Evolutionary conservation across 192 early-diverging fungal species (phyloP), one percentile per base, ranked within the genome.

Genomic region (Rhizophagus clarus): DNA sequence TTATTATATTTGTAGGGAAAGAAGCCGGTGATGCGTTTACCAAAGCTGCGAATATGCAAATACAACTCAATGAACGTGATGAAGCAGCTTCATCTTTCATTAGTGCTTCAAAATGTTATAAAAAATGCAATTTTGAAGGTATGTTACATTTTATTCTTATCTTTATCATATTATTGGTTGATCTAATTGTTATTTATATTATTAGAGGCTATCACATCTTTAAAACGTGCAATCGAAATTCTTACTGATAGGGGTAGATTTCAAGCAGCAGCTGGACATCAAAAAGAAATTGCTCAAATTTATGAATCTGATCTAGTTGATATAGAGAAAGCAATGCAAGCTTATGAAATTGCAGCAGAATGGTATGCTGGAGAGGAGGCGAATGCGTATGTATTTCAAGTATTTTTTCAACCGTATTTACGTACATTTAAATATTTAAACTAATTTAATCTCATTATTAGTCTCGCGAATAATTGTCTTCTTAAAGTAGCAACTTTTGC

Each of bases 21-120:
- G 96, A 98, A 81, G 95, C 97, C 29, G 98, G 98, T 80, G 96
- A 97, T 77, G 94, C 96, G 0, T 97, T 95, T 85, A 87, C 91
- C 76, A 90, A 92, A 70, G 94, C 97, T 34, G 97, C 96, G 0
- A 88, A 94, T 34, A 88, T 94, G 84, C 92, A 93, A 72, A 82
- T 93, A 42, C 89, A 94, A 76, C 83, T 91, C 37, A 87, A 90
- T 61, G 96, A 97, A 82, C 87, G 89, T 56, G 93, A 97, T 84
- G 97, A 99, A 81, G 96, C 97, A 3, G 88, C 96, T 0, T 89
- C 89, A 62, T 88, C 89, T 69, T 98, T 90, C 86, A 88, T 97
- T 47, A 91, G 93, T 66, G 98, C 97, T 4, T 87, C 98, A 42
- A 98, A 98, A 81, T 87, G 89, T 47, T 98, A 90, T 85, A 98